A percentile compares a stretch with the other conserved stretches of the same genome.
Conservation (phyloP, 306 rosid genomes). For the Oemleria cerasiformis region DNA sequence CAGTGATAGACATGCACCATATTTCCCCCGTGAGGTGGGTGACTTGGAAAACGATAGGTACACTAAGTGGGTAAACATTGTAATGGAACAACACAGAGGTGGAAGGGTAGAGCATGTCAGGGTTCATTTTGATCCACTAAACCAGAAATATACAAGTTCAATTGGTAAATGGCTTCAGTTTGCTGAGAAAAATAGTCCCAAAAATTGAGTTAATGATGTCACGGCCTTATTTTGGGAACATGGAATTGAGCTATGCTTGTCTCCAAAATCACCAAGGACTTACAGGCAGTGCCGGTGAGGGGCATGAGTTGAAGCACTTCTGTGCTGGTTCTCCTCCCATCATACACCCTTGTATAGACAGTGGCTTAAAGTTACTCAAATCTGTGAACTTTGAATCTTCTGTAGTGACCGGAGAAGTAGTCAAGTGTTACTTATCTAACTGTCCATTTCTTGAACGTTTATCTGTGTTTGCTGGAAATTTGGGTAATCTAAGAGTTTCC, state of each 20-base stretch:
- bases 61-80: background rate
- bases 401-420: background rate
- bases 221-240: background rate
- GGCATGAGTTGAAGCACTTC: background rate
- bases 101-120: background rate
- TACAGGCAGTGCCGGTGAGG: background rate
- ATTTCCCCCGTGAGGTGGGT: too few relatives aligned
- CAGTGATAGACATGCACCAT: background rate
- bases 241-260: background rate
- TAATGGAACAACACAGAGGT: background rate
- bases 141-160: background rate
- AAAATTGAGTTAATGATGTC: background rate
- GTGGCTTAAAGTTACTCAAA: background rate
- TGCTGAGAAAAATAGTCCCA: background rate
- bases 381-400: background rate
- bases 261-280: background rate
- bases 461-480: background rate
- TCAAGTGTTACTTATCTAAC: background rate
- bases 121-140: background rate
- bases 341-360: background rate
- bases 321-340: background rate
- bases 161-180: background rate
- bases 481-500: background rate
- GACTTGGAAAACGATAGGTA: background rate
- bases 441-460: constrained; percentile 7